Base-by-base conservation (phyloP, 768 basidiomycete species). In the Obba rivulosa region DNA sequence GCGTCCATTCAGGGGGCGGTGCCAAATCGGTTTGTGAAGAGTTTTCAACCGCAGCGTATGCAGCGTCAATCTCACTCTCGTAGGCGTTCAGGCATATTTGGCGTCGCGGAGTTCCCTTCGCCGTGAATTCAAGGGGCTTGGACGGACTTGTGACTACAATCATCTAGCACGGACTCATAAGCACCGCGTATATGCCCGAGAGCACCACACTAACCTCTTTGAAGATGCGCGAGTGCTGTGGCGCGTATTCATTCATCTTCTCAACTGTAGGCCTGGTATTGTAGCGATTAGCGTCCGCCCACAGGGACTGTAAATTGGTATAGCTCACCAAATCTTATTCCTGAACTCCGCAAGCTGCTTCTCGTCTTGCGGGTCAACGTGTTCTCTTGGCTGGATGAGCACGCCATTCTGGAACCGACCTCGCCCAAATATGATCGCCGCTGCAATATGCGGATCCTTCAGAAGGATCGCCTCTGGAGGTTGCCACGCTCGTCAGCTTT, bases 151-250 rank as follows among this genome's bases (percentile, higher is more conserved):
- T 55, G 16, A 69, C 60, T 1, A 67, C 44, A 36, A 71, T 66
- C 65, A 66, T 66, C 67, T 68, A 43, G 11, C 22, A 25, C 10
- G 44, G 20, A n/a, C 16, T 21, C 28, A 5, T 31, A 7, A 31
- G 28, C 8, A 39, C 49, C 20, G 35, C 8, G 31, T n/a, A 38
- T 18, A 14, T 14, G 41, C 23, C 9, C 36, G 8, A 14, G 18
- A 8, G 3, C 14, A 24, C 13, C 13, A 31, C 7, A 45, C 49
- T 14, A 24, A 71, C 73, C 68, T 76, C 73, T 53, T 75, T 75
- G 61, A 75, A 75, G 10, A 77, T 55, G 22, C 72, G 56, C 7
- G 73, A 74, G 53, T 76, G 74, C 20, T 64, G 58, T 7, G 76
- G 75, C 0, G 74, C 73, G 36, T 58, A 66, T 14, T 54, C 56